Conservation (phyloP, 352 stramenopile genomes). For the Pythium sp. region DNA sequence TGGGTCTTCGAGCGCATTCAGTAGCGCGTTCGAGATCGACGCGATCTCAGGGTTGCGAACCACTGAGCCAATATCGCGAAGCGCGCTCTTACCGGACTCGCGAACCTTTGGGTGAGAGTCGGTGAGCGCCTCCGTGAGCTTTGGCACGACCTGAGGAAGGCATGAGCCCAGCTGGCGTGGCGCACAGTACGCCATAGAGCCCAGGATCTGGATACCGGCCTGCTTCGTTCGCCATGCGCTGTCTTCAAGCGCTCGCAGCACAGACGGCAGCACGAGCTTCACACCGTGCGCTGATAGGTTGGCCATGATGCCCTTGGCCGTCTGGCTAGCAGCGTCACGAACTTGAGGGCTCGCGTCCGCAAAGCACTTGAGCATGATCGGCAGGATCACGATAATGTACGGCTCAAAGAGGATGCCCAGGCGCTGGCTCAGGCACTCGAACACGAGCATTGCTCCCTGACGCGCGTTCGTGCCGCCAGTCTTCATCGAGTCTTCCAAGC, state of each 20-base stretch:
- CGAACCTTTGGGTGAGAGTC: conserved; percentile 99
- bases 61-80: conserved; percentile 97
- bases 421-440: conserved; percentile 95
- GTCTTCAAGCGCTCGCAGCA: conserved; percentile 94
- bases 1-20: conserved; percentile 96
- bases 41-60: conserved; percentile 99
- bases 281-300: conserved; percentile 98
- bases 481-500: conserved; percentile 83
- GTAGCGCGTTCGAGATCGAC: conserved; percentile 90
- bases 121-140: conserved; percentile 95
- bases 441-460: conserved; percentile 95
- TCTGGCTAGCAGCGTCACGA: conserved; percentile 93
- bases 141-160: conserved; percentile 98
- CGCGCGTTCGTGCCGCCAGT: conserved; percentile 70
- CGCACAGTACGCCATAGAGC: conserved; percentile 97
- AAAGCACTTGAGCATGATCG: conserved; percentile 98
- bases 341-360: conserved; percentile 96
- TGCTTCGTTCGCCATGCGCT: conserved; percentile 98
- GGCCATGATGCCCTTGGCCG: conserved; percentile 97
- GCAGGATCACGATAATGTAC: conserved; percentile 98
- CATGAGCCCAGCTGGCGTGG: conserved; percentile 97
- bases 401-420: conserved; percentile 98
- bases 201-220: conserved; percentile 97
- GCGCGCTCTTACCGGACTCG: conserved; percentile 92
- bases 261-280: conserved; percentile 98